Conservation (phyloP, 306 rosid genomes). For the Prunus mume region DNA sequence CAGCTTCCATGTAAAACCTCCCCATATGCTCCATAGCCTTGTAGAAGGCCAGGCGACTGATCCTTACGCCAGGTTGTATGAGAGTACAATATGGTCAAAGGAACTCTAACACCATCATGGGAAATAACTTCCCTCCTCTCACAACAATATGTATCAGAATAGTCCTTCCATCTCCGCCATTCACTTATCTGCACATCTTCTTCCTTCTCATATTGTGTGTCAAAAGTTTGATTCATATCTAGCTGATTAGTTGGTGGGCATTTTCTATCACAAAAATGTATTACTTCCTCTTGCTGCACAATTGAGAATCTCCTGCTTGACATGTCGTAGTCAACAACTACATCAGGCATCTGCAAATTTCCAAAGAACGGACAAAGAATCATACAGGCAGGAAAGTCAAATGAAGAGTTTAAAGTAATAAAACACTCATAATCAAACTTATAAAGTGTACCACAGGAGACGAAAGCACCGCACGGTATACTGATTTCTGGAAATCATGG, state of each 20-base stretch:
- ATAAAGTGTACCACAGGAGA: slow-evolving; percentile 78
- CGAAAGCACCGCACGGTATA: slow-evolving; percentile 80
- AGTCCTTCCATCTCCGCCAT: slow-evolving; percentile 57
- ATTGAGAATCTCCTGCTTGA: slow-evolving; percentile 54
- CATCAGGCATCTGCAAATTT: slow-evolving; percentile 78
- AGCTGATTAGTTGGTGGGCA: slow-evolving; percentile 19
- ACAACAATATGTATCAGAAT: slow-evolving; percentile 59
- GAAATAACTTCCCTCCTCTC: slow-evolving; percentile 73
- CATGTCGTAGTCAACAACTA: slow-evolving; percentile 85
- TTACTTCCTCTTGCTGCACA: slow-evolving; percentile 85
- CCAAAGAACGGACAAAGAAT: slow-evolving; percentile 13
- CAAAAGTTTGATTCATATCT: slow-evolving; percentile 26
- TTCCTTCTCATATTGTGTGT: slow-evolving; percentile 20
- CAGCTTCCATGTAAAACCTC: slow-evolving; percentile 82
- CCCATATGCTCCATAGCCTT: slow-evolving; percentile 94
- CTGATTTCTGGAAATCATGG: slow-evolving; percentile 69
- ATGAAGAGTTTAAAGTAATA: neutral
- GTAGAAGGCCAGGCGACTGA: slow-evolving; percentile 71
- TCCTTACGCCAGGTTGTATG: slow-evolving; percentile 58
- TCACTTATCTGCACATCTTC: slow-evolving; percentile 30
- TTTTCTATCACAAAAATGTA: slow-evolving; percentile 35
- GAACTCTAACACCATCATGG: slow-evolving; percentile 60
- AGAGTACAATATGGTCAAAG: slow-evolving; percentile 77
- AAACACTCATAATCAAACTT: neutral
- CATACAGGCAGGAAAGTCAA: slow-evolving; percentile 12